Evolutionary conservation across 805 yeast genomes (phyloP), one percentile per base, ranked within the genome.

Genomic region (Candida vaughaniae): DNA sequence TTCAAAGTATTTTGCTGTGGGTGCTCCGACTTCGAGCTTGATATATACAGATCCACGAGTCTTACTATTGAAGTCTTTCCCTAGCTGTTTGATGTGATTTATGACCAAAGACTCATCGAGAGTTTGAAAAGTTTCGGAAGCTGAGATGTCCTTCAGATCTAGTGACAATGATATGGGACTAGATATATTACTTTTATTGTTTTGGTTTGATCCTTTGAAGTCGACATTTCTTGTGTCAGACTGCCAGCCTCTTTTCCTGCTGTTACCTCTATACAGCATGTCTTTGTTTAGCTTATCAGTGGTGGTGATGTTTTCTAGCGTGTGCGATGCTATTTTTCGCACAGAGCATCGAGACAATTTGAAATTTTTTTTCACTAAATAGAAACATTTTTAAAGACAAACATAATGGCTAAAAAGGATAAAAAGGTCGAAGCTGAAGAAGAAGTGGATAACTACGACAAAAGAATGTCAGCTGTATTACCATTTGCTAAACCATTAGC

Each of bases 401-500:
- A 6, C n/a, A 31, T 15, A 14, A 66, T 66, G 72, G 67, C 60
- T 43, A 68, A 78, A 67, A 68, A 66, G 51, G 74, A 65, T 48
- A 74, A 74, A 58, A 66, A 67, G 53, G 50, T 56, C 33, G 71
- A 65, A 38, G 61, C 53, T 22, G 68, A 56, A 39, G 70, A 64
- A 34, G 62, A 59, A 42, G 82, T 75, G 50, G 95, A 87, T 62
- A 89, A 91, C 78, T 93, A 93, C 69, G 99, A 93, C 45, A 75
- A 76, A 56, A 82, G 97, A 67, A 67, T 93, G 66, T 82, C 95
- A 34, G 97, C 96, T 15, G 80, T 85, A 41, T 74, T 93, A 50
- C 84, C 96, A 38, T 91, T 93, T 64, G 96, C 99, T 37, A 73
- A 80, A 56, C 99, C 99, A 43, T 75, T 93, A 52, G 99, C 99